A percentile compares a stretch with the other conserved stretches of the same genome.
These are phyloP conservation scores for Penicillium sumatraense DNA, from an alignment of 2,329 filamentous ascomycete genomes.

Conservation along the genomic window DNA sequence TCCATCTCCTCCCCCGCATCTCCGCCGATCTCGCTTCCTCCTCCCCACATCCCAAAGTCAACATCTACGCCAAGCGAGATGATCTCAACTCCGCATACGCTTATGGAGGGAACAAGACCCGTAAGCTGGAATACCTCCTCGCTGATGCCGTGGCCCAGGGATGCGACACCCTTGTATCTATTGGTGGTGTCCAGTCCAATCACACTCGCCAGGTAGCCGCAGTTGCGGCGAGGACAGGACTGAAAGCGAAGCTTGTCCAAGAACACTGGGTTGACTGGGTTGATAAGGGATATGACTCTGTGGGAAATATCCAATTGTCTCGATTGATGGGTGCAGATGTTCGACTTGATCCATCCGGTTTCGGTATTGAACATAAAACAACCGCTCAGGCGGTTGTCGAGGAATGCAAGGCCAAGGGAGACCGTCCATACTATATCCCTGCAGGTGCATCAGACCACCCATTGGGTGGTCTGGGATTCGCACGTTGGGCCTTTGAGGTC, in stretches of 20 bases:
- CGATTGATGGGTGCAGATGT: conserved; percentile 70
- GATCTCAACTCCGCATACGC: conserved; percentile 72
- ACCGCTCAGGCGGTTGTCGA: conserved; percentile 60
- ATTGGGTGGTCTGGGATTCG: conserved; percentile 71
- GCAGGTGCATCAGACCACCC: conserved; percentile 73
- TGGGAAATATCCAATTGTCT: conserved; percentile 74
- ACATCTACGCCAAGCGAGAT: conserved; percentile 72
- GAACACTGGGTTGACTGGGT: conserved; percentile 71
- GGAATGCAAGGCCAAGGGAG: conserved; percentile 58
- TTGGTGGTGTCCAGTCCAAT: conserved; percentile 72
- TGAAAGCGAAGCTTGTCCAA: conserved; percentile 59
- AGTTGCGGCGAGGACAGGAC: conserved; percentile 61
- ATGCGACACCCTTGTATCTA: conserved; percentile 66
- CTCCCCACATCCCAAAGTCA: conserved; percentile 50
- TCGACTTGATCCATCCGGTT: conserved; percentile 62
- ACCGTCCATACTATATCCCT: conserved; percentile 73
- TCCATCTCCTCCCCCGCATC: conserved; percentile 69
- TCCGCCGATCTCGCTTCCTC: conserved; percentile 60
- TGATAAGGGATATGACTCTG: conserved; percentile 64
- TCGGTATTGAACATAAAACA: conserved; percentile 71
- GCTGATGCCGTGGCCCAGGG: conserved; percentile 64
- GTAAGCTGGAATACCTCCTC: conserved; percentile 72
- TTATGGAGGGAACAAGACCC: conserved; percentile 71
- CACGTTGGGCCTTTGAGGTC: conserved; percentile 73
- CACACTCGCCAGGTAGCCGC: conserved; percentile 71